Conservation (phyloP, 768 basidiomycete species). For the Pulveroboletus ravenelii region DNA sequence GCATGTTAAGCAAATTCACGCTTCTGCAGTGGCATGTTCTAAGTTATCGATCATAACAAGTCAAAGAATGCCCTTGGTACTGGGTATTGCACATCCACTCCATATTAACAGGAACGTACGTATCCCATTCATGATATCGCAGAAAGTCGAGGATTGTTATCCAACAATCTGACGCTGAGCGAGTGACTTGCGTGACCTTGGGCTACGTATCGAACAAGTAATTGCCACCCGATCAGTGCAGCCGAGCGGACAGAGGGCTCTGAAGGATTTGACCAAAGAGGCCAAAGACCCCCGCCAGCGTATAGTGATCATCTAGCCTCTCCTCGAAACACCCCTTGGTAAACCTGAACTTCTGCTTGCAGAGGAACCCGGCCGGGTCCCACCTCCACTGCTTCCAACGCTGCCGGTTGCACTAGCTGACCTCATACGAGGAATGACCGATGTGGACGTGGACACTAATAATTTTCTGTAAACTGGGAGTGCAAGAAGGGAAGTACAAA, state of each 20-base stretch:
- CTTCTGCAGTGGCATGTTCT: background rate
- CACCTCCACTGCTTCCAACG: slow-evolving; percentile 12
- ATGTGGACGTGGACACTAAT: slow-evolving; percentile 14
- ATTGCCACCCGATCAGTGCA: background rate
- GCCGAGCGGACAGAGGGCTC: background rate
- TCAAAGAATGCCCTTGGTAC: background rate
- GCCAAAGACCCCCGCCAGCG: background rate
- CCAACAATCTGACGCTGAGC: background rate
- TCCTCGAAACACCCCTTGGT: slow-evolving; percentile 23
- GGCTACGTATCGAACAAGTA: background rate
- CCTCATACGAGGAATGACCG: slow-evolving; percentile 19
- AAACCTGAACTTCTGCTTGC: slow-evolving; percentile 24
- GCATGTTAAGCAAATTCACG: background rate
- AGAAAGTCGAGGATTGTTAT: background rate
- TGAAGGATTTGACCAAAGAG: background rate
- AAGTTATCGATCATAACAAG: background rate
- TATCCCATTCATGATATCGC: slow-evolving; percentile 2
- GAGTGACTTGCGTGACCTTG: background rate
- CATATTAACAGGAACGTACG: background rate
- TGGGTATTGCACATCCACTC: slow-evolving; percentile 2
- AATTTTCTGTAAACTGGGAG: slow-evolving; percentile 2
- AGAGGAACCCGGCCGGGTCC: slow-evolving; percentile 21
- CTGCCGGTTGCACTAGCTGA: slow-evolving; percentile 27
- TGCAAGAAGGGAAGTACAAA: background rate
- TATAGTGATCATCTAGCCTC: slow-evolving; percentile 12